phyloP scores from a whole-genome alignment of 2,329 filamentous ascomycete species.

The Aulographum hederae region DNA sequence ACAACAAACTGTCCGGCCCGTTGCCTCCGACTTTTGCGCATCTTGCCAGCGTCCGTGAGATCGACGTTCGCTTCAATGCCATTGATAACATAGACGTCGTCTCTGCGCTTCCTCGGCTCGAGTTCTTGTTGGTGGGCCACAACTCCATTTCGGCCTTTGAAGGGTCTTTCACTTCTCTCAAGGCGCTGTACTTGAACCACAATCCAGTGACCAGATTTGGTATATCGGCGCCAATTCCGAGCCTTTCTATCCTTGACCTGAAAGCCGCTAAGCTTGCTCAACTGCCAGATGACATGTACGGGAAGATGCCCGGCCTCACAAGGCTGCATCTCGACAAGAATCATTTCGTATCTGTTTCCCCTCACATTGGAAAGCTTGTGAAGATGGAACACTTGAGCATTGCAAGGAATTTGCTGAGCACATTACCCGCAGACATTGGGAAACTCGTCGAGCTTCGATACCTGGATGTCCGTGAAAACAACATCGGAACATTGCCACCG shows the following conservation, averaged over 20 bases:
- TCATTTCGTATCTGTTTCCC: slow-evolving; percentile 79
- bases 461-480: slow-evolving; percentile 84
- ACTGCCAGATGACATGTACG: slow-evolving; percentile 71
- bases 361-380: slow-evolving; percentile 65
- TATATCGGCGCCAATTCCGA: slow-evolving; percentile 56
- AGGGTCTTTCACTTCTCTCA: slow-evolving; percentile 70
- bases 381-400: slow-evolving; percentile 86
- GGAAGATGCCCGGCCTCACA: slow-evolving; percentile 70
- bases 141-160: slow-evolving; percentile 83
- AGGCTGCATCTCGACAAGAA: slow-evolving; percentile 86
- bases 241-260: slow-evolving; percentile 70
- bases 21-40: slow-evolving; percentile 56
- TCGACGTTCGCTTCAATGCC: slow-evolving; percentile 86
- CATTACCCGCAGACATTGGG: slow-evolving; percentile 74
- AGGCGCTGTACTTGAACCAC: slow-evolving; percentile 75
- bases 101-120: slow-evolving; percentile 65
- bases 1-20: slow-evolving; percentile 66
- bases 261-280: slow-evolving; percentile 82
- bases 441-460: slow-evolving; percentile 69
- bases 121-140: slow-evolving; percentile 79
- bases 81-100: slow-evolving; percentile 81
- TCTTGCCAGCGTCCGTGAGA: slow-evolving; percentile 65
- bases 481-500: slow-evolving; percentile 69
- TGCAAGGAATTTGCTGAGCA: slow-evolving; percentile 73
- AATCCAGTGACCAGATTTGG: slow-evolving; percentile 93